Base-by-base conservation (phyloP, 345 rosid genomes). In the Carallia pectinifolia region DNA sequence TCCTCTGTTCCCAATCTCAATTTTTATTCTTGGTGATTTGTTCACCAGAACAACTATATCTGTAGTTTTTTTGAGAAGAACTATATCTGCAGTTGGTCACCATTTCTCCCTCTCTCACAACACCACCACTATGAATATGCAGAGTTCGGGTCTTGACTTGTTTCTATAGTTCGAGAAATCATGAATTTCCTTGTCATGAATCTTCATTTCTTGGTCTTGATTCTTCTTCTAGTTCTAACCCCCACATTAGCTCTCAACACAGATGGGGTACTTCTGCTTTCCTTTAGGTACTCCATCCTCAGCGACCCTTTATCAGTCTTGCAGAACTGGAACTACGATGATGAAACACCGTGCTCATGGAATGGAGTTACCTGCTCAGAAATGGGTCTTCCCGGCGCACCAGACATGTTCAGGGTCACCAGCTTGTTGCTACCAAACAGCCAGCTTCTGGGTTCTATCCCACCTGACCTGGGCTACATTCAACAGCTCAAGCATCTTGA, bases 301-400 rank as follows among this genome's bases (percentile, higher is more conserved):
- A 76, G 76, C 16, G 94, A 90, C 80, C 94, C 94, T 3, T 73
- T 87, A 65, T 85, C 83, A 8, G 89, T 80, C 69, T 70, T 90
- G 40, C 19, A 69, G 29, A 69, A 58, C 69, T 90, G 97, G 94
- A 88, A 87, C 83, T 87, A 90, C 10, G 82, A 82, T 4, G 97
- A 88, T 15, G 82, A 13, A 54, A 83, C 87, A 4, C 94, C 97
- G 37, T 90, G 94, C 65, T 79, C 82, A 15, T 88, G 97, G 97
- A 79, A 72, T 59, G 97, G 93, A 59, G 89, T 88, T 1, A 79
- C 86, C 4, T 90, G 97, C 73, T 38, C 82, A 4, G 70, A 79
- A 69, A 67, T 83, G 31, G 90, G 81, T 9, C 27, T 53, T 12
- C 79, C 77, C 4, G 82, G 81, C 36, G 56, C 91, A 36, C 77